Percentiles rank a stretch among this genome's conserved stretches.
Conservation (phyloP, 2,329 filamentous ascomycete species). For the Epichloe uncinata region DNA sequence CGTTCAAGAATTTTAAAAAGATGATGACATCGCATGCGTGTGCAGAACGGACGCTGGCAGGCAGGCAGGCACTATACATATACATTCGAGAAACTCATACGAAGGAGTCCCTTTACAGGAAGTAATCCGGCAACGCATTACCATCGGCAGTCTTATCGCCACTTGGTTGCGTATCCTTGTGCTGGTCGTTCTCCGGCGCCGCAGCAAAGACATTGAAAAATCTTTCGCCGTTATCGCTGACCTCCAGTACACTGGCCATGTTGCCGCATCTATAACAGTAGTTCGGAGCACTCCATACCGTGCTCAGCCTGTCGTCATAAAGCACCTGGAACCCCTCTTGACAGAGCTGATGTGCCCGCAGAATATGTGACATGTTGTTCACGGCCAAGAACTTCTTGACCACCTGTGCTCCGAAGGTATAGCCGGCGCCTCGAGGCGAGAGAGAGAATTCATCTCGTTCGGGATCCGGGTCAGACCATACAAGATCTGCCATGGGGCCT, state of each 20-base stretch:
- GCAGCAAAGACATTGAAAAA: slow-evolving; percentile 98
- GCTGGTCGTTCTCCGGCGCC: slow-evolving; percentile 85
- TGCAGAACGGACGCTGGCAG: not conserved
- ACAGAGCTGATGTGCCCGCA: slow-evolving; percentile 95
- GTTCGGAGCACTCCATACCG: slow-evolving; percentile 96
- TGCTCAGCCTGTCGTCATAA: slow-evolving; percentile 87
- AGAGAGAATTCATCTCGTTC: slow-evolving; percentile 95
- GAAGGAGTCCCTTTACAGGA: slow-evolving; percentile 35
- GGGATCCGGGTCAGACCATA: slow-evolving; percentile 97
- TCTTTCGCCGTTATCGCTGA: slow-evolving; percentile 81
- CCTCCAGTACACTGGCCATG: slow-evolving; percentile 91
- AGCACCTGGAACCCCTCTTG: slow-evolving; percentile 96
- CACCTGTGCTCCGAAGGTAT: slow-evolving; percentile 94
- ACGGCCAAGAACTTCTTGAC: slow-evolving; percentile 97
- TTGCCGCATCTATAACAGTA: slow-evolving; percentile 95
- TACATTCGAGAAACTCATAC: not conserved
- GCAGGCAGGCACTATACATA: not conserved
- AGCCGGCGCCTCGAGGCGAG: slow-evolving; percentile 84
- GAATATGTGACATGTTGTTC: slow-evolving; percentile 94
- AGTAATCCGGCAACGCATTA: slow-evolving; percentile 55
- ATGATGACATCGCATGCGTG: not conserved
- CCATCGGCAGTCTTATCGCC: slow-evolving; percentile 57
- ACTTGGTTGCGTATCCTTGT: slow-evolving; percentile 71
- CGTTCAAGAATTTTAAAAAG: not conserved
- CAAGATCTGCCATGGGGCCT: slow-evolving; percentile 97